Conservation (phyloP, 345 rosid genomes). For the Salix caprea region DNA sequence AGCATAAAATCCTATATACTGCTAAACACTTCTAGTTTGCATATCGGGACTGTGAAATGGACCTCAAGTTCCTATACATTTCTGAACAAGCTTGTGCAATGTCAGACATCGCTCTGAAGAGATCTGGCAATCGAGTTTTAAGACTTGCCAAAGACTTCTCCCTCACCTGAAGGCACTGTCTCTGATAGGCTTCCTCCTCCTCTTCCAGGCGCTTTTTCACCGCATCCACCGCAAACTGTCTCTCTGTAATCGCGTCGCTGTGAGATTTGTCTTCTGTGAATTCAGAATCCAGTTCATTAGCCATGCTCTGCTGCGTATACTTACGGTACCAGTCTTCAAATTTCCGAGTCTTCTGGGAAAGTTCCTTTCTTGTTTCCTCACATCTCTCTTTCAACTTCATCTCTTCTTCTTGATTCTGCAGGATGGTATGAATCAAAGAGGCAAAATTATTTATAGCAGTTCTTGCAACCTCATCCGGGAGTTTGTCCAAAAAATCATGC, state of each 20-base stretch:
- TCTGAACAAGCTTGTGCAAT: conserved; percentile 48
- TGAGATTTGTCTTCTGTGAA: conserved; percentile 32
- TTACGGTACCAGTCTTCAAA: conserved; percentile 67
- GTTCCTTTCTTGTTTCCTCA: conserved; percentile 56
- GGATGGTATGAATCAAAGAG: conserved; percentile 55
- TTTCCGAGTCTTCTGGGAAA: conserved; percentile 44
- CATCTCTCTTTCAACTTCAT: conserved; percentile 51
- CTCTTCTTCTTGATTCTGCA: conserved; percentile 65
- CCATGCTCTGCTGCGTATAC: conserved; percentile 40
- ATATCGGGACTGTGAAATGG: background rate
- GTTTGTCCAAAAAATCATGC: conserved; percentile 53
- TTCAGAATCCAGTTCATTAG: conserved; percentile 49
- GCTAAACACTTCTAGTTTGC: background rate
- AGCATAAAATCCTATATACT: background rate
- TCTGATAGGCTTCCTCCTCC: conserved; percentile 57
- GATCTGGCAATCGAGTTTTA: conserved; percentile 64
- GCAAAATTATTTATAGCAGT: conserved; percentile 55
- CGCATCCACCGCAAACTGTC: conserved; percentile 41
- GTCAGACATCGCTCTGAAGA: conserved; percentile 51
- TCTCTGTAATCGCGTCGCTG: conserved; percentile 46
- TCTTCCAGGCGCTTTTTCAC: conserved; percentile 54
- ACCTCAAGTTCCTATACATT: conserved; percentile 40
- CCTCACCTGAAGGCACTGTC: conserved; percentile 66
- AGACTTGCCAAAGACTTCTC: conserved; percentile 73
- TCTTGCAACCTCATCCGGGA: conserved; percentile 70